Base-by-base conservation (phyloP, 208 protist species). In the Leishmania guyanensis region DNA sequence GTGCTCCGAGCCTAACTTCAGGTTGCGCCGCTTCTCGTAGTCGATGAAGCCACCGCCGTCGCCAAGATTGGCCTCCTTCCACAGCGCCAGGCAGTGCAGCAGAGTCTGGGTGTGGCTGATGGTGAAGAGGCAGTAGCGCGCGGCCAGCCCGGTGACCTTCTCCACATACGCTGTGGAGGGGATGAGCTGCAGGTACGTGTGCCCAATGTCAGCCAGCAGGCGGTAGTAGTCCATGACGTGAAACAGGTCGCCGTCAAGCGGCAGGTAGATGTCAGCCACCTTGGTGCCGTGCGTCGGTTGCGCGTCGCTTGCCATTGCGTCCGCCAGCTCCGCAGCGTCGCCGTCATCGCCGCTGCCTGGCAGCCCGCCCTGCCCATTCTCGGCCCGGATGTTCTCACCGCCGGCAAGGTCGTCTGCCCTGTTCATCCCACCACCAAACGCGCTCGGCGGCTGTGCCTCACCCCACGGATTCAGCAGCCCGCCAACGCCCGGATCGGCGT, bases 81-180 rank as follows among this genome's bases (percentile, higher is more conserved):
- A 78, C 46, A 86, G 56, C 22, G 64, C 70, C 53, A 83, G 76
- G 20, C 80, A 73, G 78, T 82, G 83, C 39, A 82, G 77, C n/a
- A 83, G 53, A 0, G 79, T 50, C 56, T 86, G 83, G 0, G 74
- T 82, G 73, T 86, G 83, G 29, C 53, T 79, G 74, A 79, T 74
- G 62, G 80, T 72, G 26, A 83, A 70, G 78, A 74, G 10, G 66
- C 69, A 86, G 78, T 79, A 86, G 50, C 66, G 74, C 71, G 75
- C 74, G 48, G 70, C 83, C 29, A 86, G 71, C 22, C 56, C 43
- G 51, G 70, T 71, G 1, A 65, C 69, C 64, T 86, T 82, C 70
- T 77, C 73, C 73, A 39, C 16, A 17, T 46, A 10, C 14, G 16
- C 48, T 22, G 73, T 62, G 12, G 51, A 17, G 4, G 53, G 16